Evolutionary conservation across 352 stramenopile species (phyloP).

Genomic region (Globisporangium recalcitrans): DNA sequence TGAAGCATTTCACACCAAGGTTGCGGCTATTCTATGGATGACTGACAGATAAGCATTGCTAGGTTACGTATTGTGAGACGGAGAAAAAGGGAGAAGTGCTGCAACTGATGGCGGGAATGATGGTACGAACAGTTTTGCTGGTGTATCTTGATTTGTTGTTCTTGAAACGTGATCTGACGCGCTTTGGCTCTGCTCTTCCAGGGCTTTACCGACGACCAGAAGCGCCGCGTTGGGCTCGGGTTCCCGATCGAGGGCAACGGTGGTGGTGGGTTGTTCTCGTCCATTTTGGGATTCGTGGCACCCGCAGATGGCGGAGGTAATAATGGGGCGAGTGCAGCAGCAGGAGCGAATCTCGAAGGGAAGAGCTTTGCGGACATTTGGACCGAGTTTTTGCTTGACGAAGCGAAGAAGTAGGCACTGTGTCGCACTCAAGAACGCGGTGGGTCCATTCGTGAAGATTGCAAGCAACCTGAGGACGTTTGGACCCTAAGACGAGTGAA

Average conservation of each 20-base stretch:
- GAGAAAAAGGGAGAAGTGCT: constrained; percentile 69
- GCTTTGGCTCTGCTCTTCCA: constrained; percentile 3
- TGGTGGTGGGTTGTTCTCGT: constrained; percentile 62
- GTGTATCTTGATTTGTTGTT: too few relatives aligned
- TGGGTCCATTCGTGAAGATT: too few relatives aligned
- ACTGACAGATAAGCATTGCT: too few relatives aligned
- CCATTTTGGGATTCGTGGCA: constrained; percentile 47
- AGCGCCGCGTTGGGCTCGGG: constrained; percentile 51
- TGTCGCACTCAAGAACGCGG: too few relatives aligned
- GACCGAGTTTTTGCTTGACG: constrained; percentile 63
- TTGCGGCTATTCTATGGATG: too few relatives aligned
- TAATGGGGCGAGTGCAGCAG: not conserved
- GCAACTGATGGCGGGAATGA: constrained; percentile 67
- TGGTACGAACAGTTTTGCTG: constrained; percentile 31
- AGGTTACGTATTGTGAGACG: constrained; percentile 70
- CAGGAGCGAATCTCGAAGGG: constrained; percentile 29
- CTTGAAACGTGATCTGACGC: too few relatives aligned
- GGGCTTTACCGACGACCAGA: constrained; percentile 67
- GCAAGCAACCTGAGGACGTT: too few relatives aligned
- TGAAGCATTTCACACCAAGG: not conserved
- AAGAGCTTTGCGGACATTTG: constrained; percentile 73
- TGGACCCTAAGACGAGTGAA: too few relatives aligned
- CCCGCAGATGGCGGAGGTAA: constrained; percentile 5
- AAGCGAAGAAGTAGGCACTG: constrained; percentile 34
- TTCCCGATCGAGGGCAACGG: constrained; percentile 51